These are phyloP conservation scores for Plasmodium reichenowi DNA, from an alignment of 169 alveolate genomes.

Conservation along the genomic window DNA sequence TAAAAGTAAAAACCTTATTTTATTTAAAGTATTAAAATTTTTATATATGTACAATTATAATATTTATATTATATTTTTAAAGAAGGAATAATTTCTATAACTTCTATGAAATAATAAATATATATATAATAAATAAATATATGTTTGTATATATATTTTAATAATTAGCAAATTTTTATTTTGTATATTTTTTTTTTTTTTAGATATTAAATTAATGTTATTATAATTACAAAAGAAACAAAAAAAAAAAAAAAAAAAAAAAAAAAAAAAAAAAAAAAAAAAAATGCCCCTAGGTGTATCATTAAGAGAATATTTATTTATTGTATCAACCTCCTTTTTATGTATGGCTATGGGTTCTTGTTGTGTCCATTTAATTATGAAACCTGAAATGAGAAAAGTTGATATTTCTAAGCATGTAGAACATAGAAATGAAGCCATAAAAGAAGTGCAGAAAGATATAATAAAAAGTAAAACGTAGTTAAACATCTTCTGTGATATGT, in stretches of 20 bases:
- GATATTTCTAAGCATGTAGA: slow-evolving; percentile 50
- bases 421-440: slow-evolving; percentile 42
- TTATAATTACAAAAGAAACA: too few relatives aligned
- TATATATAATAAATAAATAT: not conserved
- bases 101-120: not conserved
- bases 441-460: slow-evolving; percentile 47
- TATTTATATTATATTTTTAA: too few relatives aligned
- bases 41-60: too few relatives aligned
- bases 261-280: slow-evolving; percentile 22
- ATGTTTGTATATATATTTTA: not conserved
- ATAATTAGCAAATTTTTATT: not conserved
- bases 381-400: slow-evolving; percentile 56
- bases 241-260: too few relatives aligned
- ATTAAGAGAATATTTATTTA: slow-evolving; percentile 35
- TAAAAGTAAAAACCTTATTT: too few relatives aligned
- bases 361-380: slow-evolving; percentile 68
- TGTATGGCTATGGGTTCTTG: slow-evolving; percentile 76
- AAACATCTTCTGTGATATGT: not conserved
- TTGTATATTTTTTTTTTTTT: not conserved
- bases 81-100: not conserved
- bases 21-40: too few relatives aligned
- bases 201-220: not conserved
- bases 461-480: slow-evolving; percentile 15
- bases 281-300: slow-evolving; percentile 73
- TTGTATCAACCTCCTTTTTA: slow-evolving; percentile 68